Base-by-base conservation (phyloP, 495 filamentous ascomycete genomes). In the Hypoxylon fragiforme region DNA sequence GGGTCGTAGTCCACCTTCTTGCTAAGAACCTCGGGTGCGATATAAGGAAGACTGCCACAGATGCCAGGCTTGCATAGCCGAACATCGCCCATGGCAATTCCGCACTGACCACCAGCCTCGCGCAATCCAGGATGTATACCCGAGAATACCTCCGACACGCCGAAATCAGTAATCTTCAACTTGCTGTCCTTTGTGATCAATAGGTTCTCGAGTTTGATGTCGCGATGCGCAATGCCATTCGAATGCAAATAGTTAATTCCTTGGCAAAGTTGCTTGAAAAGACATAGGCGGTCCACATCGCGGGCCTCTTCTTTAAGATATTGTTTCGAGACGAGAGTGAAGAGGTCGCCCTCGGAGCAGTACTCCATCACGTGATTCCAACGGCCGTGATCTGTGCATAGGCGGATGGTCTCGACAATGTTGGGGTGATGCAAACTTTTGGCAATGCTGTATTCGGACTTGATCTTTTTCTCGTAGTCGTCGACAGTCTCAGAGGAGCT, bases 301-400 rank as follows among this genome's bases (percentile, higher is more conserved):
- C 81, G 79, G 47, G 87, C 83, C 1, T 81, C 75, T 2, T 71
- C 68, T 24, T 68, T 76, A 41, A 91, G 79, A 59, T 85, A 84
- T 37, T 78, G 75, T 54, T 81, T 81, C 45, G 79, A 75, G 19
- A 90, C 82, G n/a, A 90, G 65, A 41, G 73, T 73, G 64, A 82
- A 88, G 7, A 92, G 73, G 62, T 92, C 89, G 15, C 88, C 88
- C 40, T 85, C 77, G 5, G 76, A 71, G 72, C 89, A 92, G 56
- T 85, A 91, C 65, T 92, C 88, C 89, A 92, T 92, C 44, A 91
- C 88, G 64, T 91, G 86, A 64, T 86, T 87, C 85, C 85, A 91
- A 24, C 81, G 78, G 21, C 76, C 75, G 57, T 86, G 75, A 62
- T 84, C 70, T 21, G 76, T 82, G 69, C 88, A 90, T 12, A 92